Conservation (phyloP, 129 eudicot species). For the sunflower (Helianthus annuus) region HanXRQr2.0-SUNRISE NC_035444.2:115638509-115639008, state of each 20-base stretch:
- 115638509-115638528: not conserved
- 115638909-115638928: not conserved
- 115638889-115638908: not conserved
- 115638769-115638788: too few species aligned
- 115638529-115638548: not conserved
- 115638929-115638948: not conserved
- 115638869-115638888: too few species aligned
- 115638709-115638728: too few species aligned
- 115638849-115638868: too few species aligned
- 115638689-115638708: not conserved
- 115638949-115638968: slow-evolving; percentile 2
- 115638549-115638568: not conserved
- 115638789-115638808: too few species aligned
- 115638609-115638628: not conserved
- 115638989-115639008: slow-evolving; percentile 96
- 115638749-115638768: too few species aligned
- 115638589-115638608: too few species aligned
- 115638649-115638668: not conserved
- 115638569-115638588: not conserved
- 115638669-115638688: not conserved
- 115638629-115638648: not conserved
- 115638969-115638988: slow-evolving; percentile 99
- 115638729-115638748: too few species aligned
- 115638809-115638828: too few species aligned
- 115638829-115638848: too few species aligned